These are phyloP conservation scores for Rhodotorula kratochvilovae DNA, from an alignment of 768 basidiomycete species.

Conservation along the genomic window DNA sequence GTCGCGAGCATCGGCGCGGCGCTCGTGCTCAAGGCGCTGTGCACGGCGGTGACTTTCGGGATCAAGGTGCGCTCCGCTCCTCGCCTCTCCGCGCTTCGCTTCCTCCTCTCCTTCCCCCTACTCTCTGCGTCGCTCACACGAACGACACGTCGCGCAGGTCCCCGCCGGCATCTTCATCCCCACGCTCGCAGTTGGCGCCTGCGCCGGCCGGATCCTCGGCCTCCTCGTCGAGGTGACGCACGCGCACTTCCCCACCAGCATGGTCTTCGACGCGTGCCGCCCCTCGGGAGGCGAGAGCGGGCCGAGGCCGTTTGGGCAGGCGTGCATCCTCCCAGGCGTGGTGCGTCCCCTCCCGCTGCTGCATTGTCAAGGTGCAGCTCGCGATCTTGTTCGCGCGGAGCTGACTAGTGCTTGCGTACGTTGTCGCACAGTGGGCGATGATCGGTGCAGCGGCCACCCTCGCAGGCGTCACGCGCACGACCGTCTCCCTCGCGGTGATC, in stretches of 20 bases:
- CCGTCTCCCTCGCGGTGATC: constrained; percentile 91
- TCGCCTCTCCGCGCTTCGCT: background rate
- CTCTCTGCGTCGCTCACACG: background rate
- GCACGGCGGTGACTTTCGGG: constrained; percentile 69
- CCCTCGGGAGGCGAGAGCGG: constrained; percentile 54
- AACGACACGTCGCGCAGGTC: constrained; percentile 44
- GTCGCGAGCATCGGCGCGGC: constrained; percentile 66
- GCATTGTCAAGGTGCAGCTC: no score
- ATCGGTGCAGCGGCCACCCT: constrained; percentile 84
- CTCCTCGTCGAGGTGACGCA: constrained; percentile 73
- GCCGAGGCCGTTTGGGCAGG: constrained; percentile 40
- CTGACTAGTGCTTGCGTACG: background rate
- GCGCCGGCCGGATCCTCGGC: constrained; percentile 81
- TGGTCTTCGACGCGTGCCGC: constrained; percentile 64
- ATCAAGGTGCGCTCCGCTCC: background rate
- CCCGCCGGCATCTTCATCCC: constrained; percentile 97
- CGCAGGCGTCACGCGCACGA: constrained; percentile 91
- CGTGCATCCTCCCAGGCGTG: constrained; percentile 74
- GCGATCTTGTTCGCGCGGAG: no score
- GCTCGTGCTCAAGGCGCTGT: constrained; percentile 69
- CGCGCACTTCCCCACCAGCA: constrained; percentile 57
- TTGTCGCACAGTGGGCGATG: constrained; percentile 41
- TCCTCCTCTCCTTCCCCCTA: background rate
- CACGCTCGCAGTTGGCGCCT: constrained; percentile 85
- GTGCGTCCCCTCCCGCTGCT: constrained; percentile 1